A percentile compares a stretch with the other conserved stretches of the same genome.
Evolutionary conservation across 148 eudicot species (phyloP).

Genomic region (Camellia lanceoleosa): DNA sequence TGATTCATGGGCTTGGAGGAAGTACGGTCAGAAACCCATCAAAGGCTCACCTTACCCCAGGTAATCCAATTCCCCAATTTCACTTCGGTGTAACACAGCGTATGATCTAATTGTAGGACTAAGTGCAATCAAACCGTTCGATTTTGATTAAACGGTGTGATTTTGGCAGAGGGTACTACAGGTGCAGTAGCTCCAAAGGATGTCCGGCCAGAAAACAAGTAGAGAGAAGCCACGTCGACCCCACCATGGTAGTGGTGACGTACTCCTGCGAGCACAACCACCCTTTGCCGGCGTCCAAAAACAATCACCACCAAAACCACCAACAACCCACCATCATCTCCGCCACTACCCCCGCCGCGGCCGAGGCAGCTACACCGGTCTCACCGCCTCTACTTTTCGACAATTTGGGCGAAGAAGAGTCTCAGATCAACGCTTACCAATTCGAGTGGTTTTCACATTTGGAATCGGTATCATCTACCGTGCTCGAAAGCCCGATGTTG

Average conservation of each 20-base stretch:
- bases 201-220: conserved; percentile 91
- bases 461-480: conserved; percentile 28
- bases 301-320: conserved; percentile 23
- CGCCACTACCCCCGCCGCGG: conserved; percentile 6
- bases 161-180: conserved; percentile 63
- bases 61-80: conserved; percentile 22
- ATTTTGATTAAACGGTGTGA: neutral
- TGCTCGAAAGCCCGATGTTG: conserved; percentile 36
- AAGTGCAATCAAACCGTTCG: neutral
- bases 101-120: neutral
- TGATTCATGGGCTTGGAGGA: conserved; percentile 90
- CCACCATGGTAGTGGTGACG: conserved; percentile 60
- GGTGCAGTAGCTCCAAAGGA: conserved; percentile 86
- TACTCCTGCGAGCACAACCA: conserved; percentile 84
- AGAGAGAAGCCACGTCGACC: conserved; percentile 69
- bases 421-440: conserved; percentile 10
- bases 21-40: conserved; percentile 83
- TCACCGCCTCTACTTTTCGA: conserved; percentile 3
- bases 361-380: conserved; percentile 14
- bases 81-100: neutral
- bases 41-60: conserved; percentile 86
- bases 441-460: conserved; percentile 43
- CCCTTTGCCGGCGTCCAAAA: conserved; percentile 51
- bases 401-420: conserved; percentile 16
- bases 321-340: conserved; percentile 3